Evolutionary conservation across 495 filamentous ascomycete genomes (phyloP).

Genomic region (Jackrogersella multiformis): DNA sequence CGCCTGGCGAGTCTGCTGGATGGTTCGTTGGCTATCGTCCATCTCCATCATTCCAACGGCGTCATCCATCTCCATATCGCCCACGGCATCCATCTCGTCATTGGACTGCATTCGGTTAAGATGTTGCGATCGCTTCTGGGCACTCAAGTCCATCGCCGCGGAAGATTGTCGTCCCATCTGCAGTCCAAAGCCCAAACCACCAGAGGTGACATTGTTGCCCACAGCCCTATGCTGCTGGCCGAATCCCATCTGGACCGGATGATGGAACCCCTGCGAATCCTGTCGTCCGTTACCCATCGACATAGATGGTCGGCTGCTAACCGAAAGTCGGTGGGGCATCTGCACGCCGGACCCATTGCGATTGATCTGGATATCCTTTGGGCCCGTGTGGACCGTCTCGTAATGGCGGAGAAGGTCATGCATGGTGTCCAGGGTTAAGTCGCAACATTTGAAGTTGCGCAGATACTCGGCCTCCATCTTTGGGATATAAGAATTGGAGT

Average conservation of each 20-base stretch:
- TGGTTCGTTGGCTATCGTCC: slow-evolving; percentile 67
- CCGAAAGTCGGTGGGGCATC: slow-evolving; percentile 44
- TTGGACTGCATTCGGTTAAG: slow-evolving; percentile 48
- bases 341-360: slow-evolving; percentile 46
- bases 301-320: slow-evolving; percentile 41
- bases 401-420: slow-evolving; percentile 97
- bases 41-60: slow-evolving; percentile 69
- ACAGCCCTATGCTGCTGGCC: slow-evolving; percentile 39
- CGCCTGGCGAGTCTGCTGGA: slow-evolving; percentile 66
- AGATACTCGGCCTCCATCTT: slow-evolving; percentile 98
- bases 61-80: slow-evolving; percentile 98
- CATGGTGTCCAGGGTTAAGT: slow-evolving; percentile 82
- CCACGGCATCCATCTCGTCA: slow-evolving; percentile 85
- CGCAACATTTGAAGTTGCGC: slow-evolving; percentile 95
- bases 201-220: slow-evolving; percentile 34
- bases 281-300: slow-evolving; percentile 42
- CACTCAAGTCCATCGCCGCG: slow-evolving; percentile 40
- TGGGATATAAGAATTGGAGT: slow-evolving; percentile 96
- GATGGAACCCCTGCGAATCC: slow-evolving; percentile 50
- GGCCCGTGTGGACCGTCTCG: slow-evolving; percentile 83
- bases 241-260: slow-evolving; percentile 48
- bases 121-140: slow-evolving; percentile 43
- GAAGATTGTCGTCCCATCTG: slow-evolving; percentile 59
- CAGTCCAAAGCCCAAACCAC: slow-evolving; percentile 51
- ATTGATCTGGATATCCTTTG: slow-evolving; percentile 45